Evolutionary conservation across 352 stramenopile species (phyloP), one percentile per base, ranked within the genome.

Genomic region (Phytophthora syringae): DNA sequence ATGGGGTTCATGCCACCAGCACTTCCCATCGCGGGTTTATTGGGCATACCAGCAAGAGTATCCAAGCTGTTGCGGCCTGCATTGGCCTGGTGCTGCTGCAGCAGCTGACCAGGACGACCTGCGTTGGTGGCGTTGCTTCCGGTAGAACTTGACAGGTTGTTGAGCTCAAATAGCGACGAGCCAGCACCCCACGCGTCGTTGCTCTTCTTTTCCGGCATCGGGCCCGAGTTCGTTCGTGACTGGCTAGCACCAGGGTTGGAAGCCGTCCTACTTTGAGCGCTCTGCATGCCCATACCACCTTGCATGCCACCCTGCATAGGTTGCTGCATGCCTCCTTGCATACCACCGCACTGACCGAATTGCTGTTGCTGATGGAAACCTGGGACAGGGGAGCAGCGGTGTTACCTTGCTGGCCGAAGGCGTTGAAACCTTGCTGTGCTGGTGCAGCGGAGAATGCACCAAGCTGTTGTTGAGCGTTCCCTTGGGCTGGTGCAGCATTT

Each of bases 111-210:
- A 28, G 72, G 67, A 53, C 74, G 82, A 39, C 62, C 52, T 12
- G 52, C 47, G 24, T 52, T 71, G 45, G 57, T 76, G 32, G 24
- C 30, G 20, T 64, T 70, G 34, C 37, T 74, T n/a, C 61, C 34
- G 5, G 52, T 58, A 58, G 77, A 79, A 13, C 60, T 66, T 24
- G 62, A 72, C 44, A 94, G 64, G 60, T 94, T 94, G 65, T 79
- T 92, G n/a, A 94, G 68, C 52, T 94, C 74, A 15, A 93, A 90
- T 13, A 94, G 64, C 44, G 77, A 88, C 0, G 86, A 94, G 9
- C 86, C 86, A 67, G 86, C 86, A 45, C 86, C 86, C 86, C 86
- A 94, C 4, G 86, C 86, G 45, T 94, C 86, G 49, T 85, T 91
- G 27, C 78, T 80, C 59, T 75, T 81, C n/a, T 89, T 74, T 45